Conservation (phyloP, 768 basidiomycete species). For the Atractiella rhizophila region DNA sequence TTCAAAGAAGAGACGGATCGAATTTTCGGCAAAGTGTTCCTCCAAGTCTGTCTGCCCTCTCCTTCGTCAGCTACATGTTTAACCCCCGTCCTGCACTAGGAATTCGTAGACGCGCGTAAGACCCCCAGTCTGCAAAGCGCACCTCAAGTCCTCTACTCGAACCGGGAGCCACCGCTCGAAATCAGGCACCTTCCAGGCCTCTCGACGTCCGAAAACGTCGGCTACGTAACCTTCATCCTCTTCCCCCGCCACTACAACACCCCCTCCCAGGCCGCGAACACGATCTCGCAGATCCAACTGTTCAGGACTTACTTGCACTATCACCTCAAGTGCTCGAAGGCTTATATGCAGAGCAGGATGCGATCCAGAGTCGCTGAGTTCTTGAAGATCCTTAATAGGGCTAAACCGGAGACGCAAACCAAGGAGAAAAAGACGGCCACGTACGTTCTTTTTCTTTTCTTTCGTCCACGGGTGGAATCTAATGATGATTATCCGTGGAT, state of each 20-base stretch:
- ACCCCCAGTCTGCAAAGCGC: conserved; percentile 83
- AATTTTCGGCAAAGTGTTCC: conserved; percentile 89
- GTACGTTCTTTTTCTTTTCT: too few relatives aligned
- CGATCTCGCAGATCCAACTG: conserved; percentile 81
- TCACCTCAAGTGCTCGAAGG: conserved; percentile 60
- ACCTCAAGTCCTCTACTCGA: conserved; percentile 85
- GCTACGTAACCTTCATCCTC: conserved; percentile 91
- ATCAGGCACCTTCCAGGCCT: conserved; percentile 57
- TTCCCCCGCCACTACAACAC: conserved; percentile 86
- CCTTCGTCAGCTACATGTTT: not conserved
- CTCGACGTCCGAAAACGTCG: conserved; percentile 54
- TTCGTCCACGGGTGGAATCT: too few relatives aligned
- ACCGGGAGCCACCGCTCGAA: conserved; percentile 86
- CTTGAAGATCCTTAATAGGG: conserved; percentile 56
- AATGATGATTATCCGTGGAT: too few relatives aligned
- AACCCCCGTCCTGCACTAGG: conserved; percentile 27
- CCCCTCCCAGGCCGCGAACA: conserved; percentile 37
- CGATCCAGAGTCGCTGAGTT: conserved; percentile 79
- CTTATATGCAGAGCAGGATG: conserved; percentile 98
- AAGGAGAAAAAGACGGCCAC: conserved; percentile 57
- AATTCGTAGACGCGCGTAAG: conserved; percentile 95
- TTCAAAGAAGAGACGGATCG: conserved; percentile 95
- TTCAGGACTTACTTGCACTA: conserved; percentile 99
- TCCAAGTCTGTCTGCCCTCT: conserved; percentile 42
- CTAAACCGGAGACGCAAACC: conserved; percentile 60